Base-by-base conservation (phyloP, 2,329 filamentous ascomycete genomes). In the Exophiala spinifera region DNA sequence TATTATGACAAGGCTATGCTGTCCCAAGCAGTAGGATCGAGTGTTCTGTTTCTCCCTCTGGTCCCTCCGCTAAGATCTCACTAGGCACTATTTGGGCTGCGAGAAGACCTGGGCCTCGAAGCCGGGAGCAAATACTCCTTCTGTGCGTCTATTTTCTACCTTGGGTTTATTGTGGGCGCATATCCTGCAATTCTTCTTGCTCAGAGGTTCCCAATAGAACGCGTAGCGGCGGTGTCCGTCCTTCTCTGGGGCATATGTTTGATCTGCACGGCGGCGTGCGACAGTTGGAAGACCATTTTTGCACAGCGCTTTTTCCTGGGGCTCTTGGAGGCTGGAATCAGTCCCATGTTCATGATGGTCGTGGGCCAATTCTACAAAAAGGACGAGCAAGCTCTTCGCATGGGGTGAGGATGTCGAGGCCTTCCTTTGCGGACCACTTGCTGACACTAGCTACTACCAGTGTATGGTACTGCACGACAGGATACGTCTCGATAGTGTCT, bases 121-220 rank as follows among this genome's bases (percentile, higher is more conserved):
- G 64, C 61, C 0, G 76, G 76, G 15, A 68, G 72, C 43, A 68
- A 73, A 10, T 79, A 78, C 2, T 67, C 65, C 34, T 46, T 50
- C 3, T 56, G 55, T 21, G 60, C 50, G 20, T 57, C 53, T 5
- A 55, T 59, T 23, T 55, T 91, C 73, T 91, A 90, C 72, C 89
- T 90, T 60, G 87, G 87, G 33, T 87, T 88, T 84, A 76, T 91
- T 2, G 83, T 79, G 0, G 87, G 87, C 0, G 72, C 87, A 2
- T 90, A 89, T 59, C 87, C 86, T 1, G 84, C 89, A 79, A 85
- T 84, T 0, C 88, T 86, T 54, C 74, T 80, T 0, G 73, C 88
- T 1, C 87, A 91, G 67, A 79, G 81, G 20, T 87, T 88, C 72
- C 75, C 82, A 53, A 76, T 82, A 1, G 79, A 83, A 15, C 76